Evolutionary conservation across 1,284 basidiomycete genomes (phyloP), one percentile per base, ranked within the genome.

Genomic region (Irpex sp.): DNA sequence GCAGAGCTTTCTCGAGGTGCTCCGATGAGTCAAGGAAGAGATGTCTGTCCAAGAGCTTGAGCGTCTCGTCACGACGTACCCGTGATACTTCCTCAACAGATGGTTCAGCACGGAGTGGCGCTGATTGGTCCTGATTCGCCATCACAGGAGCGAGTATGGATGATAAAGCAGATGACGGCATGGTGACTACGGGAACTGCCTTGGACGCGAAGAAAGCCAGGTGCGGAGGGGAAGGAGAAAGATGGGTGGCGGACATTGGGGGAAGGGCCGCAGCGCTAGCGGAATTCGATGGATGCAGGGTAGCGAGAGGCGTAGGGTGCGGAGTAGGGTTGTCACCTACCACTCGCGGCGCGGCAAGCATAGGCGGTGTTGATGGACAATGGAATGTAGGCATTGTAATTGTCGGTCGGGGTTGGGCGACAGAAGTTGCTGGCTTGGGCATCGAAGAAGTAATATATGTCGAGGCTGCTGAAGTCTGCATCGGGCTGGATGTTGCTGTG

Each of bases 271-370:
- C 49, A 56, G 58, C 14, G 42, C 54, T 54, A 16, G 59, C 7
- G 14, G 56, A 35, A 62, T 59, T 63, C 53, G 65, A 59, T 60
- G 73, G 65, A 63, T 71, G 68, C 1, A 82, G 82, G 1, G 82
- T 82, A 2, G 78, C 77, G 1, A 81, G 83, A 5, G 84, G 84
- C 2, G 84, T 84, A 2, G 82, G 82, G 68, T 82, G 83, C 7
- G 80, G 80, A 1, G 81, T 81, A 37, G 78, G 78, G 65, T 84
- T 82, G 8, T 84, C 82, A 36, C 86, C 76, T 16, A 84, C 78
- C 9, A 84, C 80, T 28, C 77, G 77, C 10, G 83, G 81, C 58
- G 77, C 61, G 36, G 58, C 19, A 35, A 61, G 33, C 21, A 66
- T 59, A 35, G 72, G 69, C 18, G 64, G 74, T 23, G 73, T 70